A percentile compares a stretch with the other conserved stretches of the same genome.
Evolutionary conservation across 495 filamentous ascomycete species (phyloP).

Genomic region (Coniosporium apollinis): DNA sequence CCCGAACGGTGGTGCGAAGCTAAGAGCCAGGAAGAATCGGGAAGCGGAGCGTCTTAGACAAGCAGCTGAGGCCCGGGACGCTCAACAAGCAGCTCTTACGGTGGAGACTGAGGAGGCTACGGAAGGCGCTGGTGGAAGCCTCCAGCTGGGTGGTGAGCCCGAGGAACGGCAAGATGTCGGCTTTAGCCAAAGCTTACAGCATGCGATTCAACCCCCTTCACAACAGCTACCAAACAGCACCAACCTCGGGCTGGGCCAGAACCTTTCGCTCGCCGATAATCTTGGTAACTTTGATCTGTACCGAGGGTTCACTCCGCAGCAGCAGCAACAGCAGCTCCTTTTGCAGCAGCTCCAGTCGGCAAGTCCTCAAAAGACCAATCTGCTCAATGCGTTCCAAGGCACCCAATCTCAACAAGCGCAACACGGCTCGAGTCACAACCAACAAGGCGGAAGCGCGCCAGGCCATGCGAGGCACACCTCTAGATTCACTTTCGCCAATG

Average conservation of each 20-base stretch:
- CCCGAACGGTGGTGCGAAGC: constrained; percentile 54
- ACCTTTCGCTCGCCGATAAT: constrained; percentile 32
- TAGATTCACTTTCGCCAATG: constrained; percentile 76
- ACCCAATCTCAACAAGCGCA: constrained; percentile 14
- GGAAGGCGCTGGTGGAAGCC: constrained; percentile 60
- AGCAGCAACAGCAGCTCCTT: constrained; percentile 56
- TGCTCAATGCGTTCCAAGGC: constrained; percentile 40
- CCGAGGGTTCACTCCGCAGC: constrained; percentile 62
- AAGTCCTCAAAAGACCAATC: constrained; percentile 32
- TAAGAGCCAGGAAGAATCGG: constrained; percentile 52
- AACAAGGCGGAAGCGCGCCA: constrained; percentile 37
- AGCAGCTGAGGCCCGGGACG: constrained; percentile 40
- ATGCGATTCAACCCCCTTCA: constrained; percentile 57
- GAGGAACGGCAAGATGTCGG: constrained; percentile 44
- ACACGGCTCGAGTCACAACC: constrained; percentile 39
- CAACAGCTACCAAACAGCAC: constrained; percentile 57
- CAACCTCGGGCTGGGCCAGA: constrained; percentile 30
- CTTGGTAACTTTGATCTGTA: constrained; percentile 38
- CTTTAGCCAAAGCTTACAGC: constrained; percentile 30
- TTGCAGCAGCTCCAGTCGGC: constrained; percentile 37
- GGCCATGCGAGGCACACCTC: constrained; percentile 76
- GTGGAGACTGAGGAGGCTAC: constrained; percentile 30
- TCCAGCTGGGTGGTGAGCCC: constrained; percentile 80
- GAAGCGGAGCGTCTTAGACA: constrained; percentile 43
- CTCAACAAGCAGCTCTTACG: constrained; percentile 25